phyloP scores from a whole-genome alignment of 1,139 yeast species.

The Pichia sp. region DNA sequence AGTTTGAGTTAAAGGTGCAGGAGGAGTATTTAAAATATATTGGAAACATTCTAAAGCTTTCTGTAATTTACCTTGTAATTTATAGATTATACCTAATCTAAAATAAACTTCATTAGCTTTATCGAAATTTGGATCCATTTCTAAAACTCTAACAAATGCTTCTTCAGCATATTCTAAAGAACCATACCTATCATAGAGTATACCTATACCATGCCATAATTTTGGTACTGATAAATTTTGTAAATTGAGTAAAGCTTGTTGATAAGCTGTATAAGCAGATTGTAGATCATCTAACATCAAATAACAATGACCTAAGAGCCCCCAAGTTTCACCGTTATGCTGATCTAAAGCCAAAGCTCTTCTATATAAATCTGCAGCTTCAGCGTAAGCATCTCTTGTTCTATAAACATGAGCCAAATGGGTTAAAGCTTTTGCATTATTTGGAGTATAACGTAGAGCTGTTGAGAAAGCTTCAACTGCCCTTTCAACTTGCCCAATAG shows the following conservation, averaged over 20 bases:
- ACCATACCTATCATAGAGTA: slow-evolving; percentile 90
- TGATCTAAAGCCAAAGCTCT: slow-evolving; percentile 76
- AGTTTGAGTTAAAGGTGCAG: slow-evolving; percentile 90
- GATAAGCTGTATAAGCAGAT: slow-evolving; percentile 93
- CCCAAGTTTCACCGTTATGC: slow-evolving; percentile 96
- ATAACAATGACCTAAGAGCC: slow-evolving; percentile 92
- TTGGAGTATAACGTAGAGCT: slow-evolving; percentile 82
- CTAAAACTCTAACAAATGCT: slow-evolving; percentile 92
- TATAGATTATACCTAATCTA: slow-evolving; percentile 93
- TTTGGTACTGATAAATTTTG: slow-evolving; percentile 94
- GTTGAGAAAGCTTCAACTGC: slow-evolving; percentile 86
- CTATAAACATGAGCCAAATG: slow-evolving; percentile 85
- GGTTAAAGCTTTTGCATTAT: slow-evolving; percentile 76
- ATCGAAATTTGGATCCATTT: slow-evolving; percentile 91
- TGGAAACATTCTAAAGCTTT: slow-evolving; percentile 91
- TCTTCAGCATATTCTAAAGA: slow-evolving; percentile 96
- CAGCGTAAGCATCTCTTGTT: slow-evolving; percentile 80
- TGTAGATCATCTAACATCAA: slow-evolving; percentile 93
- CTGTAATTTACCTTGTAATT: slow-evolving; percentile 82
- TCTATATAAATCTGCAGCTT: slow-evolving; percentile 91
- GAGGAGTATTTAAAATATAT: slow-evolving; percentile 84
- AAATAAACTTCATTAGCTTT: slow-evolving; percentile 95
- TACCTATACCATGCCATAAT: slow-evolving; percentile 98
- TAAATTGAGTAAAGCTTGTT: slow-evolving; percentile 84
- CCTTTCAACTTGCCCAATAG: slow-evolving; percentile 80